Base-by-base conservation (phyloP, 2,329 filamentous ascomycete species). In the Talaromyces sp. region DNA sequence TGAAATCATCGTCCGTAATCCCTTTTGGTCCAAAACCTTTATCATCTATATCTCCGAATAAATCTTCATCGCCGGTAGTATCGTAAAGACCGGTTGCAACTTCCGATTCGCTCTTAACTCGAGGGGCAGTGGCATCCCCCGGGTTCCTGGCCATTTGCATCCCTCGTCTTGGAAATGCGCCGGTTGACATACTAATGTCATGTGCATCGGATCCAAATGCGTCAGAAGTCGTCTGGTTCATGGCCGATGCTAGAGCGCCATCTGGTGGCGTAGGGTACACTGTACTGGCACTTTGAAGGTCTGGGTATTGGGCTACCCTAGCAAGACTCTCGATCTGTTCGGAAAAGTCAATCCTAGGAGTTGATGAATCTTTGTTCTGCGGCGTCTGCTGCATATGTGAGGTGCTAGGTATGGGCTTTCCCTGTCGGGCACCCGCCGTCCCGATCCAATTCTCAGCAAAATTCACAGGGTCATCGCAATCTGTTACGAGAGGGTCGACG, bases 1-100 rank as follows among this genome's bases (percentile, higher is more conserved):
- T 85, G 70, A 87, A 88, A 67, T 88, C 85, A 4, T 81, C 84
- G 67, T 87, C 85, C 2, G 81, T 85, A 25, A 86, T 80, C n/a
- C 78, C 80, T 66, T 81, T 81, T n/a, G 77, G 73, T 25, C 76
- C 81, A 68, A 84, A 84, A 54, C 79, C 77, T 56, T 79, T 80
- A 55, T 80, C 81, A 55, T 84, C 80, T 71, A 83, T 80, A 59
- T 85, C 82, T 15, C 81, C 82, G 62, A 87, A 87, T 1, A 87
- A 73, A 68, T 86, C 84, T 63, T 86, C 84, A 53, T 79, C 76
- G 30, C 71, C 75, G 28, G 72, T 75, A 4, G 72, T 74, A 65
- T 75, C 75, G 61, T 80, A 80, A 58, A 74, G 69, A 8, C 75
- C 76, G 10, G 73, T 73, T 52, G 73, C 76, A 55, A 77, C 68